These are phyloP conservation scores for Ophiostoma montium DNA, from an alignment of 2,329 filamentous ascomycete genomes.

Conservation along the genomic window DNA sequence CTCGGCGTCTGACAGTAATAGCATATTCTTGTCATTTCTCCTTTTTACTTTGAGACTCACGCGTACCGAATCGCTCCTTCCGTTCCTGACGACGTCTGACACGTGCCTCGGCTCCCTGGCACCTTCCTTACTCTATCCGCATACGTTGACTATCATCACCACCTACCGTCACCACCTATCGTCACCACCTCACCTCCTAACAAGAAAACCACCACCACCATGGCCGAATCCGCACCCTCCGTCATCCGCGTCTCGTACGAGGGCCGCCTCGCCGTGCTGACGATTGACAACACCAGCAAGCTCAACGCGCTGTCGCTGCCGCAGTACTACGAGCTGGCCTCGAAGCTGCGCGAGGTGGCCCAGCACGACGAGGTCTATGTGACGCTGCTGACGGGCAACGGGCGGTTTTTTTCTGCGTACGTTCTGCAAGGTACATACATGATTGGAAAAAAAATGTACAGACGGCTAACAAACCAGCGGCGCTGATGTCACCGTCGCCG, in stretches of 20 bases:
- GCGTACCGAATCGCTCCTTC: neutral
- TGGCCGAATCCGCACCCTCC: neutral
- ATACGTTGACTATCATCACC: neutral
- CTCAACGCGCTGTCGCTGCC: constrained; percentile 66
- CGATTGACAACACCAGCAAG: constrained; percentile 71
- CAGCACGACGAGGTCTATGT: constrained; percentile 66
- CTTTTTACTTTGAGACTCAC: neutral
- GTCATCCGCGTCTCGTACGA: constrained; percentile 46
- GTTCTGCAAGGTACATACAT: constrained; percentile 15
- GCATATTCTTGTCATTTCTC: too few relatives aligned
- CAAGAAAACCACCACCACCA: constrained; percentile 1
- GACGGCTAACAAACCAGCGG: constrained; percentile 36
- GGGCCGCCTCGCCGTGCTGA: constrained; percentile 67
- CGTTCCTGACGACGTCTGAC: neutral
- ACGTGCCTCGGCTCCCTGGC: neutral
- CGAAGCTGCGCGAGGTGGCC: constrained; percentile 63
- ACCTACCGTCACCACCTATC: constrained; percentile 4
- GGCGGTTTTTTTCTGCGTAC: constrained; percentile 80
- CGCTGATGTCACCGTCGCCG: constrained; percentile 55
- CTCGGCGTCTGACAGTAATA: too few relatives aligned
- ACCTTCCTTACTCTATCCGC: neutral
- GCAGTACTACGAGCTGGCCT: constrained; percentile 65
- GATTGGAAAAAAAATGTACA: too few relatives aligned
- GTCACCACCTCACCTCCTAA: neutral
- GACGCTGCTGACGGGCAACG: constrained; percentile 72